Conservation (phyloP, 202 grass and related monocot species). For the Panicum hallii region DNA sequence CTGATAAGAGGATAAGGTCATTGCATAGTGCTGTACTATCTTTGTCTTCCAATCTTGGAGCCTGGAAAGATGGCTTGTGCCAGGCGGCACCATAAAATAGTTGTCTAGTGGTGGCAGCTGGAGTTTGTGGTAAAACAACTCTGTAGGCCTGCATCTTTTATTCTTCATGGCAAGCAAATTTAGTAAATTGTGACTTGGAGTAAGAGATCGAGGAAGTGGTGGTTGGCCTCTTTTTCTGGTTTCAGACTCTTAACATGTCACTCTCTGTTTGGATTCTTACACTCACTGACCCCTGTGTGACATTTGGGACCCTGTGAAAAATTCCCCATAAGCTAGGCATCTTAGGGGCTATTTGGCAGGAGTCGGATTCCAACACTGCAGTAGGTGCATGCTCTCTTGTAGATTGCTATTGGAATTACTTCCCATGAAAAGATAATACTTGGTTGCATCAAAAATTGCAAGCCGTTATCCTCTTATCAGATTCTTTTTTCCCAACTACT, state of each 20-base stretch:
- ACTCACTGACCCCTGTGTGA: not conserved
- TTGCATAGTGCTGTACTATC: not conserved
- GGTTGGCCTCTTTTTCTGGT: not conserved
- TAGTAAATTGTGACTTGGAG: slow-evolving; percentile 3
- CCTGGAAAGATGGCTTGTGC: not conserved
- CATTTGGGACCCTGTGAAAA: not conserved
- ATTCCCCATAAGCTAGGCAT: too few relatives aligned
- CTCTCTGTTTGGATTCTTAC: slow-evolving; percentile 8
- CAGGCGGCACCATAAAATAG: not conserved
- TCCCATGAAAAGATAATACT: not conserved
- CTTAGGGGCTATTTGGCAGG: not conserved
- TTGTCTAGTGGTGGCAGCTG: not conserved
- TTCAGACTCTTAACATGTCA: not conserved
- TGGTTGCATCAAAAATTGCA: not conserved
- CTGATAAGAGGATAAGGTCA: not conserved
- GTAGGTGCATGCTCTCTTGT: not conserved
- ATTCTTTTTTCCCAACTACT: not conserved
- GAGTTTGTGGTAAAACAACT: not conserved
- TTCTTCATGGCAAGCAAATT: slow-evolving; percentile 10
- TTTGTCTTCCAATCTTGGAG: not conserved
- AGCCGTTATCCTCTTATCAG: not conserved
- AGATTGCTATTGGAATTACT: not conserved
- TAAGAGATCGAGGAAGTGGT: not conserved
- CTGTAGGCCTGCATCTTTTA: slow-evolving; percentile 1
- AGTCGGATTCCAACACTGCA: not conserved